Evolutionary conservation across 345 rosid species (phyloP), one percentile per base, ranked within the genome.

Genomic region (Hypericum perforatum): DNA sequence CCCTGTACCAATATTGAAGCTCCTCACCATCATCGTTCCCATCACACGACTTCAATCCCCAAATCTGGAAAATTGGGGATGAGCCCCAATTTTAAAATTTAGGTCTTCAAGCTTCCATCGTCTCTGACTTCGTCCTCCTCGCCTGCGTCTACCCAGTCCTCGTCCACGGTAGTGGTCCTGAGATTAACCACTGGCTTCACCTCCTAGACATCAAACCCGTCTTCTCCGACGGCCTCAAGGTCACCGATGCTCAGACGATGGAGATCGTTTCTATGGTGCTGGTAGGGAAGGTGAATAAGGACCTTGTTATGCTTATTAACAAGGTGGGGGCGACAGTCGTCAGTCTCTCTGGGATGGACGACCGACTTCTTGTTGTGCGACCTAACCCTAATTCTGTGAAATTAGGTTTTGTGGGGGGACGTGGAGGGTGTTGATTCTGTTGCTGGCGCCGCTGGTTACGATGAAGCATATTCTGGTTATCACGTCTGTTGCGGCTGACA

Each of bases 121-220:
- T 84, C 0, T 76, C 74, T 57, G 94, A 89, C 54, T 82, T 82
- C 38, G 97, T 89, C 36, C 86, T 89, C 56, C 84, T 89, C 53
- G 58, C 95, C 11, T 86, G 82, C 59, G 90, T 89, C 67, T 87
- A 88, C 41, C 94, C 95, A 14, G 76, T 89, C 39, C 80, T 89
- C 8, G 97, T 89, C 59, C 97, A 89, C 54, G 95, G 97, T 7
- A 95, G 94, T 10, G 95, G 97, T 8, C 97, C 95, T 7, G 95
- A 81, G 50, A 86, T 89, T 64, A 89, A 89, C 67, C 73, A 68
- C 53, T 79, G 80, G 76, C 84, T 89, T 11, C 62, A 62, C 37
- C 86, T 74, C 42, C 88, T 86, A 54, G 62, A 82, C 56, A 86
- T 89, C 43, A 53, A 63, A 61, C 82, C 95, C 7, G 74, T 75